A percentile compares a stretch with the other conserved stretches of the same genome.
Evolutionary conservation across 148 eudicot genomes (phyloP).

Genomic region (Silene conica): DNA sequence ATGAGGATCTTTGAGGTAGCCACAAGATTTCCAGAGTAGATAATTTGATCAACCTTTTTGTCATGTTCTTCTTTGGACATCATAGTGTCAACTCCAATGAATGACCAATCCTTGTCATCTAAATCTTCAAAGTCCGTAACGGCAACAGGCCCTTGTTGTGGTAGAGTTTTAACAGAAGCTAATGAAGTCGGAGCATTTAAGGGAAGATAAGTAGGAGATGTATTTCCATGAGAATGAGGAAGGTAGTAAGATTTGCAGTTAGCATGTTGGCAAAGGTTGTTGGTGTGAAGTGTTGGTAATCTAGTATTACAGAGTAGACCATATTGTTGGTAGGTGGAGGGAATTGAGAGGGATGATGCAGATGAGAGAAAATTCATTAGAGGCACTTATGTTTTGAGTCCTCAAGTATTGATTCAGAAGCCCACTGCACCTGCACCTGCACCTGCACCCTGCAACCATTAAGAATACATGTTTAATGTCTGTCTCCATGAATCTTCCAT

Average conservation of each 20-base stretch:
- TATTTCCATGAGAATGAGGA: constrained; percentile 15
- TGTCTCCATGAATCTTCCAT: not conserved
- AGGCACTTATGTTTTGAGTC: not conserved
- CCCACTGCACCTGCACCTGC: too few species aligned
- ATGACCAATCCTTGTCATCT: constrained; percentile 87
- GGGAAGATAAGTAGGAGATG: constrained; percentile 15
- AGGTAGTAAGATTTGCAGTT: not conserved
- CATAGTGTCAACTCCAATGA: constrained; percentile 54
- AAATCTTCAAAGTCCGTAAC: constrained; percentile 60
- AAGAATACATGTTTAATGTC: not conserved
- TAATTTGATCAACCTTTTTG: constrained; percentile 43
- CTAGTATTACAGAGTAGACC: constrained; percentile 16
- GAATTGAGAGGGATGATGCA: constrained; percentile 28
- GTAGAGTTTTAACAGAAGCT: constrained; percentile 27
- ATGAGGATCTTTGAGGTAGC: constrained; percentile 66
- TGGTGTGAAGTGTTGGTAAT: constrained; percentile 19
- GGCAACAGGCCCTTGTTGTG: constrained; percentile 54
- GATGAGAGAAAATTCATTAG: constrained; percentile 40
- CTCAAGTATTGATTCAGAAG: constrained; percentile 6
- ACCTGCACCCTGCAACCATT: constrained; percentile 22
- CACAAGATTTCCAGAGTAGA: constrained; percentile 54
- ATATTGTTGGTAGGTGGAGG: constrained; percentile 26
- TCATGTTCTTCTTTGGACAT: constrained; percentile 43
- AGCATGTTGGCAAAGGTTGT: constrained; percentile 11
- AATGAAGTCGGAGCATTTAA: constrained; percentile 13